Evolutionary conservation across 352 stramenopile genomes (phyloP).

Genomic region (Salisapilia sapeloensis): DNA sequence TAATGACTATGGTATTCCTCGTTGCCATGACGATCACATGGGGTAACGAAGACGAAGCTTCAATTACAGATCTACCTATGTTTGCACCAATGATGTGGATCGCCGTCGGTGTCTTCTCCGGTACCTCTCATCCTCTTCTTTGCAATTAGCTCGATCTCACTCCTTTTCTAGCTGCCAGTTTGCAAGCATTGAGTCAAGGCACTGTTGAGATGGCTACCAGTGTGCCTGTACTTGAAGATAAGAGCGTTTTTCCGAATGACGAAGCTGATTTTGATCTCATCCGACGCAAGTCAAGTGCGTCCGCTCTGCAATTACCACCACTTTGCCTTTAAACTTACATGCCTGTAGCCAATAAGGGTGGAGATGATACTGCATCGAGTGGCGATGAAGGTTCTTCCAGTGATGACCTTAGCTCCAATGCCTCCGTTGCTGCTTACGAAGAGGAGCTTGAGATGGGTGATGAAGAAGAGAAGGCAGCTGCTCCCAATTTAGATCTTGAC

Average conservation of each 20-base stretch:
- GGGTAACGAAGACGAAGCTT: slow-evolving; percentile 17
- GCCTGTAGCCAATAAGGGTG: too few species aligned
- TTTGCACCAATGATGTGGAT: slow-evolving; percentile 71
- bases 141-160: neutral
- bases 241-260: slow-evolving; percentile 34
- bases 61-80: slow-evolving; percentile 39
- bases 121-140: slow-evolving; percentile 4
- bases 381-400: neutral
- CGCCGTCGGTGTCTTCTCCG: slow-evolving; percentile 57
- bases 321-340: too few species aligned
- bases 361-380: neutral
- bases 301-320: too few species aligned
- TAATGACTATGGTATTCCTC: slow-evolving; percentile 43
- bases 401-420: slow-evolving; percentile 1
- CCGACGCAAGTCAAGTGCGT: slow-evolving; percentile 16
- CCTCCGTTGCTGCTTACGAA: neutral
- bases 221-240: slow-evolving; percentile 25
- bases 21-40: slow-evolving; percentile 41
- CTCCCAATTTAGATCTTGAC: slow-evolving; percentile 8
- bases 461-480: slow-evolving; percentile 14
- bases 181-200: slow-evolving; percentile 20
- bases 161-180: slow-evolving; percentile 15
- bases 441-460: slow-evolving; percentile 6
- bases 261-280: slow-evolving; percentile 42
- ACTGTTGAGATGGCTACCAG: slow-evolving; percentile 5